Evolutionary conservation across 2,329 filamentous ascomycete species (phyloP).

Genomic region (Colletotrichum sublineola): DNA sequence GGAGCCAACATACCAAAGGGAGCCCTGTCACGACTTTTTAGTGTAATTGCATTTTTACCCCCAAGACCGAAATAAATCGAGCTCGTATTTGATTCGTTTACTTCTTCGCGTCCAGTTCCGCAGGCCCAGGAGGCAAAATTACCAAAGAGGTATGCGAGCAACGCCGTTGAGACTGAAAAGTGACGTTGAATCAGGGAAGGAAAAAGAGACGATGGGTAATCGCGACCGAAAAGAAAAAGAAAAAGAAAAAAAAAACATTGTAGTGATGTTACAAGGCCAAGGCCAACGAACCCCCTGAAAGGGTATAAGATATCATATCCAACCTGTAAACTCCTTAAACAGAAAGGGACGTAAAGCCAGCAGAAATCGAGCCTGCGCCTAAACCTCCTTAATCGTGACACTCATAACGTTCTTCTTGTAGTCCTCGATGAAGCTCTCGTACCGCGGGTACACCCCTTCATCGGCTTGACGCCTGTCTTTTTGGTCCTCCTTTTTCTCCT

Average conservation of each 20-base stretch:
- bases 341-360: background rate
- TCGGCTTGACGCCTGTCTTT: slow-evolving; percentile 3
- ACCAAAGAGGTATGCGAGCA: background rate
- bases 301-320: slow-evolving; percentile 7
- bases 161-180: background rate
- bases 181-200: background rate
- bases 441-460: slow-evolving; percentile 29
- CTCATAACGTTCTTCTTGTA: slow-evolving; percentile 37
- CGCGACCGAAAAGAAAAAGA: background rate
- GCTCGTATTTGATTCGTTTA: background rate
- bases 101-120: background rate
- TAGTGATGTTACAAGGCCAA: background rate
- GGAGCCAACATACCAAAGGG: background rate
- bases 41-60: background rate
- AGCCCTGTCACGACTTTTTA: background rate
- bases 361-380: background rate
- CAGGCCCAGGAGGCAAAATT: too few species aligned
- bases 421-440: slow-evolving; percentile 40
- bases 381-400: slow-evolving; percentile 30
- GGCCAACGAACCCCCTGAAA: background rate
- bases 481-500: slow-evolving; percentile 5
- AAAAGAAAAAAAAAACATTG: background rate
- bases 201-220: slow-evolving; percentile 1
- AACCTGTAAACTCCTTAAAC: background rate
- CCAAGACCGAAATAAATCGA: background rate